phyloP scores from a whole-genome alignment of 2,329 filamentous ascomycete genomes.

The Graphilbum fragrans region DNA sequence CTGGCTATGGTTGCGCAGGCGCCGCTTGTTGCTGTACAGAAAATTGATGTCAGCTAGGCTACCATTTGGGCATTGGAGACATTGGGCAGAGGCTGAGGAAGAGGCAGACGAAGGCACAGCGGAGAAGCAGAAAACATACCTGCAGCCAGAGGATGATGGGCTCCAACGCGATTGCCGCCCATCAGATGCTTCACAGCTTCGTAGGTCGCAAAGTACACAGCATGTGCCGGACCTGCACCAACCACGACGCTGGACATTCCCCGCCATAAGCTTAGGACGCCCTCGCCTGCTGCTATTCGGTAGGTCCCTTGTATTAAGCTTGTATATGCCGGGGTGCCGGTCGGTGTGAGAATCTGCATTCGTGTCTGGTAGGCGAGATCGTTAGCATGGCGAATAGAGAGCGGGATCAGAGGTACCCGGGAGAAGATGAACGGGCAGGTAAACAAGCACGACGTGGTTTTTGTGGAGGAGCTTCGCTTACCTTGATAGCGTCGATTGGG shows the following conservation, averaged over 20 bases:
- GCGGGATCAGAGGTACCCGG: slow-evolving; percentile 3
- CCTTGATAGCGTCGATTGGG: slow-evolving; percentile 95
- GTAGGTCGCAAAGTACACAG: slow-evolving; percentile 97
- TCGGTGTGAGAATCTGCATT: slow-evolving; percentile 91
- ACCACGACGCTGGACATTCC: slow-evolving; percentile 94
- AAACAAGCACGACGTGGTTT: neutral
- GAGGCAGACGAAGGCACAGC: neutral
- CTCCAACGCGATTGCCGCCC: slow-evolving; percentile 77
- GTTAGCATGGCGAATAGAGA: neutral
- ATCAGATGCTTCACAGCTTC: slow-evolving; percentile 94
- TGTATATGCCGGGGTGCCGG: slow-evolving; percentile 68
- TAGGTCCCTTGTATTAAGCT: slow-evolving; percentile 87
- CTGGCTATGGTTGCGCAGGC: slow-evolving; percentile 93
- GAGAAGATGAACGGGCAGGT: neutral
- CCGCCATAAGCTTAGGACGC: slow-evolving; percentile 84
- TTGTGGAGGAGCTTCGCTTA: no score
- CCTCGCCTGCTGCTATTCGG: slow-evolving; percentile 83
- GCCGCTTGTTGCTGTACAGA: slow-evolving; percentile 73
- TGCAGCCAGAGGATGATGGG: slow-evolving; percentile 86
- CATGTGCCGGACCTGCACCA: slow-evolving; percentile 90
- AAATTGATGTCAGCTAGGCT: no score
- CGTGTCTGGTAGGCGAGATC: slow-evolving; percentile 79
- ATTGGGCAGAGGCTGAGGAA: neutral
- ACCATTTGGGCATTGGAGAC: no score
- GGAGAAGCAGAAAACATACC: slow-evolving; percentile 44